Base-by-base conservation (phyloP, 2,329 filamentous ascomycete species). In the Sclerotinia borealis region DNA sequence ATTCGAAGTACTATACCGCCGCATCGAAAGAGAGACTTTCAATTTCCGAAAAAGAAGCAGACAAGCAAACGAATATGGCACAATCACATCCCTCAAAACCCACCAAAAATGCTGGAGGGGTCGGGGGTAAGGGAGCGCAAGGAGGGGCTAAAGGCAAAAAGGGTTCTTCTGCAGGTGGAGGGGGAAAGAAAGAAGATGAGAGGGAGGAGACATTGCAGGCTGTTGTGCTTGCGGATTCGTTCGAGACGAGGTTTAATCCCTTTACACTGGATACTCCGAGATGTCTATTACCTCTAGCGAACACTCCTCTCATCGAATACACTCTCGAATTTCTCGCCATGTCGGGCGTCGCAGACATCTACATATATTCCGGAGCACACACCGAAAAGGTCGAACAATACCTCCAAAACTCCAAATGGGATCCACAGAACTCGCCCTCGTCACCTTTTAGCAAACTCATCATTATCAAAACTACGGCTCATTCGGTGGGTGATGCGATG, bases 271-370 rank as follows among this genome's bases (percentile, higher is more conserved):
- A 96, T 75, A 90, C 85, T 69, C 95, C 95, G 73, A 85, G 95
- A 81, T 98, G 95, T 79, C 88, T 99, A 37, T 82, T 99, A 8
- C 92, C 93, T 13, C 83, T 99, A 65, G 95, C 92, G 65, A 98
- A 98, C 76, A 93, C 89, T 1, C 93, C 95, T 41, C 81, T 99
- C 67, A 96, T 99, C 78, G 95, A 99, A 77, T 98, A 99, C 76
- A 98, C 93, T 4, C 87, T 98, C 72, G 93, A 98, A 74, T 98
- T 96, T 72, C 86, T 99, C 0, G 92, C 92, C 68, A 93, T 93
- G 83, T 92, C 95, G 64, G 92, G 93, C 64, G 92, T 98, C n/a
- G 87, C 95, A 70, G 91, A 97, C 68, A 90, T 98, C 61, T 96
- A 90, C 75, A 84, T 99, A 64, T 98, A 97, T 79, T 93, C 90